Conservation (phyloP, 306 rosid species). For the Cicer chorassanicum region DNA sequence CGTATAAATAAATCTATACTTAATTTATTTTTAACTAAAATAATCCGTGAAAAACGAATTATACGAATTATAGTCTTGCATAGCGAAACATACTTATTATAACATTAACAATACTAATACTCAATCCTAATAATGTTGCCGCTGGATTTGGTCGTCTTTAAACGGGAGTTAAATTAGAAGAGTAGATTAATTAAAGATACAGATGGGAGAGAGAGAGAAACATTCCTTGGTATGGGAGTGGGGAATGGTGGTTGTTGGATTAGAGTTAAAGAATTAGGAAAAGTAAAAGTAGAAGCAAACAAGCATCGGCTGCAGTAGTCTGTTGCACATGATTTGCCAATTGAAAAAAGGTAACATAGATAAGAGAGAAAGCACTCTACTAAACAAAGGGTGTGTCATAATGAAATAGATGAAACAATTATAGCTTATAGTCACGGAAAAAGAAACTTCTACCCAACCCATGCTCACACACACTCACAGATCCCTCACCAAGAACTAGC, state of each 20-base stretch:
- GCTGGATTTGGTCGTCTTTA: too few relatives aligned
- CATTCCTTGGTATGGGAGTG: too few relatives aligned
- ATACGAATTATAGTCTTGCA: too few relatives aligned
- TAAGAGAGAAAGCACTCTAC: background rate
- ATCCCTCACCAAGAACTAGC: background rate
- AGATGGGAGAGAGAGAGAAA: background rate
- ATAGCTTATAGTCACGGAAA: background rate
- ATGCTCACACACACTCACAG: background rate
- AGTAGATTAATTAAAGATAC: background rate
- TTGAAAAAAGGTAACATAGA: conserved; percentile 51
- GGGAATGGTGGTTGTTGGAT: background rate
- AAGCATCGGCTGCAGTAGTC: conserved; percentile 50
- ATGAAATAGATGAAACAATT: background rate
- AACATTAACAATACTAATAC: too few relatives aligned
- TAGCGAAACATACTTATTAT: too few relatives aligned
- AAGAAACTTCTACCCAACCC: conserved; percentile 1
- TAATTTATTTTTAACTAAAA: too few relatives aligned
- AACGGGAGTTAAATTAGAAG: too few relatives aligned
- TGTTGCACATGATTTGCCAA: conserved; percentile 68
- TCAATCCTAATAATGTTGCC: too few relatives aligned
- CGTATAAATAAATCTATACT: too few relatives aligned
- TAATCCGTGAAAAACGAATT: too few relatives aligned
- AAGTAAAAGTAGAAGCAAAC: conserved; percentile 46
- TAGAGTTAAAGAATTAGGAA: background rate
- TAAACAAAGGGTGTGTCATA: background rate